Conservation (phyloP, 306 rosid genomes). For the Trifolium repens region DNA sequence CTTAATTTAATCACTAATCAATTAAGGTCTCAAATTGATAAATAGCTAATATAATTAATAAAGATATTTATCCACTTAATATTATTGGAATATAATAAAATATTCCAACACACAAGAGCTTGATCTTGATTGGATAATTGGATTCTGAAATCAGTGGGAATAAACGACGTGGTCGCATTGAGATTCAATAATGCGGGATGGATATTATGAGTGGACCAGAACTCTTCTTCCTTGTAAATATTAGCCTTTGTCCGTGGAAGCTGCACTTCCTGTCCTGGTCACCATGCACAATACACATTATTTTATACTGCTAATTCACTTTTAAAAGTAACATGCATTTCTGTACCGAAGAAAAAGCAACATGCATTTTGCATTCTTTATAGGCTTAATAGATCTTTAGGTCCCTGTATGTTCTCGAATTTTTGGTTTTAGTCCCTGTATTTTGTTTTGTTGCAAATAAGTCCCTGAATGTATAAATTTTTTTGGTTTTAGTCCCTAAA, state of each 20-base stretch:
- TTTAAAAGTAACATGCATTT: neutral
- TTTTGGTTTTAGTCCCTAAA: no score
- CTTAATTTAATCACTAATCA: no score
- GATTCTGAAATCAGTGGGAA: slow-evolving; percentile 44
- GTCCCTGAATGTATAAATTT: no score
- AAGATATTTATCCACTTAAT: no score
- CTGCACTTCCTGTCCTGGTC: slow-evolving; percentile 32
- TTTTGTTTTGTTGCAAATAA: no score
- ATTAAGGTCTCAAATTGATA: no score
- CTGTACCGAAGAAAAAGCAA: neutral
- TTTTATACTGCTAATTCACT: slow-evolving; percentile 16
- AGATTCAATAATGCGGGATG: slow-evolving; percentile 38
- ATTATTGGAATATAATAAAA: no score
- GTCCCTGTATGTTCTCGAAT: no score
- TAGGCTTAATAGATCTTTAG: no score
- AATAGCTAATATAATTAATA: no score
- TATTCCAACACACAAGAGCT: no score
- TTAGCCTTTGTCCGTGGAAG: slow-evolving; percentile 39
- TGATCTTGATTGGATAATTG: slow-evolving; percentile 38
- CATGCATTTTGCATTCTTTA: neutral
- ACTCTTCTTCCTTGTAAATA: neutral
- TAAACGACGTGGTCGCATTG: slow-evolving; percentile 26
- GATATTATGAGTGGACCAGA: slow-evolving; percentile 35
- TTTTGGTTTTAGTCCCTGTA: no score
- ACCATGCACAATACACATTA: slow-evolving; percentile 39